Conservation (phyloP, 768 basidiomycete species). For the Hypsizygus marmoreus region DNA sequence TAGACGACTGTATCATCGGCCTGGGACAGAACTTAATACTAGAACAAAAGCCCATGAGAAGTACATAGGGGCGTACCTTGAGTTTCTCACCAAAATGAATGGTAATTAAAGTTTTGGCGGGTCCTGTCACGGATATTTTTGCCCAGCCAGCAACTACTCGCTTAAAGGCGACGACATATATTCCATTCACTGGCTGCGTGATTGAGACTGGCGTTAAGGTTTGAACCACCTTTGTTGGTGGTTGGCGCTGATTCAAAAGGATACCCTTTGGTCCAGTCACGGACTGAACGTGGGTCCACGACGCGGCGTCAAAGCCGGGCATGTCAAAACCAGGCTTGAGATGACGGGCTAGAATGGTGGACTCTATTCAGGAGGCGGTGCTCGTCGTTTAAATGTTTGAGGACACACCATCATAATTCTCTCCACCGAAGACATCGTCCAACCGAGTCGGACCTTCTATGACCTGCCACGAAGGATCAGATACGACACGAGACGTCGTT, state of each 20-base stretch:
- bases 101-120: conserved; percentile 25
- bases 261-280: conserved; percentile 21
- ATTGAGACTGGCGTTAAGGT: conserved; percentile 24
- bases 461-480: conserved; percentile 23
- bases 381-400: background rate
- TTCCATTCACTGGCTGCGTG: conserved; percentile 24
- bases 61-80: conserved; percentile 17
- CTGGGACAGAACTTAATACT: background rate
- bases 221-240: conserved; percentile 24
- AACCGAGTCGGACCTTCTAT: conserved; percentile 29
- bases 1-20: conserved; percentile 10
- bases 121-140: conserved; percentile 24
- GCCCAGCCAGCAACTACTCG: conserved; percentile 31
- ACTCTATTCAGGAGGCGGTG: background rate
- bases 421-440: conserved; percentile 32
- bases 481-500: conserved; percentile 16
- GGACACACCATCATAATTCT: conserved; percentile 29
- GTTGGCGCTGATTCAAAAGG: conserved; percentile 23
- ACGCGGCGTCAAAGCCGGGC: conserved; percentile 17
- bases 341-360: conserved; percentile 22
- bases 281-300: conserved; percentile 23
- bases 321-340: conserved; percentile 21
- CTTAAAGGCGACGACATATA: conserved; percentile 26
- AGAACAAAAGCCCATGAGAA: background rate
- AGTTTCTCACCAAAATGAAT: conserved; percentile 33